These are phyloP conservation scores for Pleurotus tuoliensis DNA, from an alignment of 768 basidiomycete species.

Conservation along the genomic window DNA sequence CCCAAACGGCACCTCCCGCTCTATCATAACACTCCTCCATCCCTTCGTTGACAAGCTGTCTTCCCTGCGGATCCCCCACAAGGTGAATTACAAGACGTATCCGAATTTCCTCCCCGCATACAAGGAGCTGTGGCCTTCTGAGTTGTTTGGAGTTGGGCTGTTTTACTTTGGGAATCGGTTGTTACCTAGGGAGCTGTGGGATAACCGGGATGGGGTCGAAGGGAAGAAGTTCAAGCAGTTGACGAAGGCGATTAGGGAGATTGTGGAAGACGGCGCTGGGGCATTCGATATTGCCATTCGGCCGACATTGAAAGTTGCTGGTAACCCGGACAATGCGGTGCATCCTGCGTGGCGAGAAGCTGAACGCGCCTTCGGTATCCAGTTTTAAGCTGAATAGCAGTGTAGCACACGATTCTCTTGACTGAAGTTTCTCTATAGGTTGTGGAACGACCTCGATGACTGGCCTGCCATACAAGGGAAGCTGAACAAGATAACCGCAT, in stretches of 20 bases:
- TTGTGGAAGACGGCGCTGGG: conserved; percentile 6
- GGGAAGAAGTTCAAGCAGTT: conserved; percentile 1
- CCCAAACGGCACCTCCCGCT: background rate
- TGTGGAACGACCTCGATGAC: background rate
- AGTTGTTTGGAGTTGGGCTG: background rate
- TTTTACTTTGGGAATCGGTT: conserved; percentile 1
- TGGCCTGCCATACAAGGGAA: background rate
- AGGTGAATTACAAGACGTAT: background rate
- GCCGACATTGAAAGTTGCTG: conserved; percentile 7
- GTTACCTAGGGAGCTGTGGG: conserved; percentile 8
- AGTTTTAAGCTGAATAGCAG: background rate
- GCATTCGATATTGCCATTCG: conserved; percentile 7
- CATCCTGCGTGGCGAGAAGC: conserved; percentile 9
- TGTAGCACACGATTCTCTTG: background rate
- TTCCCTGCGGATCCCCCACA: background rate
- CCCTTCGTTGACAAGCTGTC: background rate
- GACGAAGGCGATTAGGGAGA: conserved; percentile 3
- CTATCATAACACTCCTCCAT: background rate
- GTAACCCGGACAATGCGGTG: conserved; percentile 6
- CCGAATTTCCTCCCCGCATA: background rate
- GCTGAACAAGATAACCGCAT: conserved; percentile 2
- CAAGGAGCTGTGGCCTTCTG: background rate
- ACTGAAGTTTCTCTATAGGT: background rate
- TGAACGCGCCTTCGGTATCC: conserved; percentile 3
- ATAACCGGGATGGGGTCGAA: background rate